Base-by-base conservation (phyloP, 2,329 filamentous ascomycete species). In the Colletotrichum sp. region DNA sequence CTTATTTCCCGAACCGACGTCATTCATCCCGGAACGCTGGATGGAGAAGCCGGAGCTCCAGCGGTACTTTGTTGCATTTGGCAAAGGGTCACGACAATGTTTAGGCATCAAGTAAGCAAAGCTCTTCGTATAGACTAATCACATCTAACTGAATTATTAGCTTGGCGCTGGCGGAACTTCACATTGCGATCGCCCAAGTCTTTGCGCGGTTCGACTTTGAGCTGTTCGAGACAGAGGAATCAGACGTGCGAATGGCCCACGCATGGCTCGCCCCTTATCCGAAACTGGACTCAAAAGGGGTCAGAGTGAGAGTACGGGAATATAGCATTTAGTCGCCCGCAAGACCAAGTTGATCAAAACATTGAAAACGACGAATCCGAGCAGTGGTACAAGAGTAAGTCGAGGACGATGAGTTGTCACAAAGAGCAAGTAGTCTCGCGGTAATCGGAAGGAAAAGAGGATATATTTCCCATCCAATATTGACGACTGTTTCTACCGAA, bases 11-110 rank as follows among this genome's bases (percentile, higher is more conserved):
- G 34, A 74, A 5, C 80, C 82, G 4, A 34, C 69, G 10, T 34
- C 68, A 16, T 83, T 83, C 24, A 55, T 75, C 8, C 82, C 81
- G 10, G 80, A 82, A 48, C 77, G 81, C 7, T 83, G 81, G 80
- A 32, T 77, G 10, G 68, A 48, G 24, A 43, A 63, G 16, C 30
- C 52, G 4, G 66, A 72, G 30, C 68, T 81, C 34, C 73, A 78
- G n/a, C 74, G 71, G 34, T 81, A 80, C 28, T 65, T 79, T 21
- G 78, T 81, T 24, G 60, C 79, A 3, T 80, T 80, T 69, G 77
- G 78, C 5, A 78, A 77, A 48, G 80, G 79, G 2, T 69, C 78
- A 18, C 38, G 80, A 4, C 71, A 76, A 61, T 81, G 80, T 67
- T 52, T 81, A 12, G 80, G 79, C 18, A 80, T 81, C 13, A 80